phyloP scores from a whole-genome alignment of 2,329 filamentous ascomycete species.

The Cryphonectria japonica region DNA sequence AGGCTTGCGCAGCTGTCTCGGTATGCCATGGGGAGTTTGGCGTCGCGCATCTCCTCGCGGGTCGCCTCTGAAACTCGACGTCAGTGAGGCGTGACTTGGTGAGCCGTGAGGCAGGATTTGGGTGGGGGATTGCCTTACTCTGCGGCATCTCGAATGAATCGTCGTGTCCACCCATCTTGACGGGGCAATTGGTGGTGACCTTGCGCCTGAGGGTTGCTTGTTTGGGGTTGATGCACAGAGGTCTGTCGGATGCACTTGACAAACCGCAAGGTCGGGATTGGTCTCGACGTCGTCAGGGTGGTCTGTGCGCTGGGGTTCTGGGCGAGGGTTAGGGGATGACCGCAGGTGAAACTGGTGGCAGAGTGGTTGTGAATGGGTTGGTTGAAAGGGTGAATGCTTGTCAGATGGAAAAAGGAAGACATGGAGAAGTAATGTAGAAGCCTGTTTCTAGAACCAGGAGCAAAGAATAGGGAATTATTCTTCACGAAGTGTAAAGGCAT shows the following conservation, averaged over 20 bases:
- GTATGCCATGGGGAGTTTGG: slow-evolving; percentile 85
- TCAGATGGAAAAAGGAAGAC: too few species aligned
- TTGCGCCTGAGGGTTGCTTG: slow-evolving; percentile 34
- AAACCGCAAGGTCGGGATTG: slow-evolving; percentile 6
- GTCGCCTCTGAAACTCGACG: slow-evolving; percentile 65
- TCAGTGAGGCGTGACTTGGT: slow-evolving; percentile 8
- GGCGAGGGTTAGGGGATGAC: background rate
- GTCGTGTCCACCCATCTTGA: slow-evolving; percentile 29
- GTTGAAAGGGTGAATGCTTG: too few species aligned
- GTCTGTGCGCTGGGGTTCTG: background rate
- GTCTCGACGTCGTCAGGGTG: slow-evolving; percentile 10
- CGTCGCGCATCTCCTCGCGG: slow-evolving; percentile 91
- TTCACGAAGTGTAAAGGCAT: background rate
- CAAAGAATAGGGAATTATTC: background rate
- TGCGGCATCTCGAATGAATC: slow-evolving; percentile 26
- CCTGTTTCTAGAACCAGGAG: background rate
- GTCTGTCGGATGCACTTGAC: slow-evolving; percentile 1
- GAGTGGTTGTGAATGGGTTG: background rate
- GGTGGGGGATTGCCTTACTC: slow-evolving; percentile 9
- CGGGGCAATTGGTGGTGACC: slow-evolving; percentile 34
- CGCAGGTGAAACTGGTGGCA: background rate
- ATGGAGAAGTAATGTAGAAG: background rate
- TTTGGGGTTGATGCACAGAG: slow-evolving; percentile 13
- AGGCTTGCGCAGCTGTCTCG: slow-evolving; percentile 95
- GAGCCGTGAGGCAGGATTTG: background rate